These are phyloP conservation scores for Ceraceosorus guamensis DNA, from an alignment of 1,284 basidiomycete genomes.

Conservation along the genomic window DNA sequence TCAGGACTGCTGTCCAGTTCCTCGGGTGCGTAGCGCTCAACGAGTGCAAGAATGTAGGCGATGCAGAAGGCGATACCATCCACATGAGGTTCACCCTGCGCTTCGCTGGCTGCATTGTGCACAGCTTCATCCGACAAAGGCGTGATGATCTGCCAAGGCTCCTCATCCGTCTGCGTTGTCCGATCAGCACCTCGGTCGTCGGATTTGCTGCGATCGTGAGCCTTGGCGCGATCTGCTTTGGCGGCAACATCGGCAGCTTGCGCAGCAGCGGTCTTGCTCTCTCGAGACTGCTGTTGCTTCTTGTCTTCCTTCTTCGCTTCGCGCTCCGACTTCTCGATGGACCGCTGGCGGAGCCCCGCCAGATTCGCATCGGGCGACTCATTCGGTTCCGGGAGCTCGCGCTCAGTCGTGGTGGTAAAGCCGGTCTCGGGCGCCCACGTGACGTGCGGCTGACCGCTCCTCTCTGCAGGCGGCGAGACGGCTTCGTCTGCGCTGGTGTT, in stretches of 20 bases:
- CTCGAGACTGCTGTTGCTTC: too few species aligned
- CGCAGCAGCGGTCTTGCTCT: too few species aligned
- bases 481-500: too few species aligned
- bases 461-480: too few species aligned
- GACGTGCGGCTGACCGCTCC: neutral
- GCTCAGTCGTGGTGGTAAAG: neutral
- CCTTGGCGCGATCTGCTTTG: neutral
- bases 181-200: too few species aligned
- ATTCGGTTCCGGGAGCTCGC: neutral
- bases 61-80: constrained; percentile 45
- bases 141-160: constrained; percentile 29
- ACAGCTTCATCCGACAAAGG: constrained; percentile 14
- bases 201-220: too few species aligned
- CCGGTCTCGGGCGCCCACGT: neutral
- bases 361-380: neutral
- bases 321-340: constrained; percentile 4
- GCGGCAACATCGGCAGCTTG: too few species aligned
- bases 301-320: constrained; percentile 6
- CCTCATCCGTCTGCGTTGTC: constrained; percentile 7
- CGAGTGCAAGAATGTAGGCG: constrained; percentile 43
- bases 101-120: neutral
- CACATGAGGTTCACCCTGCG: constrained; percentile 27
- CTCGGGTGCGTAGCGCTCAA: constrained; percentile 43
- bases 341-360: neutral
- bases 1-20: constrained; percentile 42